Percentiles rank a stretch among this genome's conserved stretches.
Conservation (phyloP, 2,329 filamentous ascomycete genomes). For the Mycosphaerelloides madeirae region DNA sequence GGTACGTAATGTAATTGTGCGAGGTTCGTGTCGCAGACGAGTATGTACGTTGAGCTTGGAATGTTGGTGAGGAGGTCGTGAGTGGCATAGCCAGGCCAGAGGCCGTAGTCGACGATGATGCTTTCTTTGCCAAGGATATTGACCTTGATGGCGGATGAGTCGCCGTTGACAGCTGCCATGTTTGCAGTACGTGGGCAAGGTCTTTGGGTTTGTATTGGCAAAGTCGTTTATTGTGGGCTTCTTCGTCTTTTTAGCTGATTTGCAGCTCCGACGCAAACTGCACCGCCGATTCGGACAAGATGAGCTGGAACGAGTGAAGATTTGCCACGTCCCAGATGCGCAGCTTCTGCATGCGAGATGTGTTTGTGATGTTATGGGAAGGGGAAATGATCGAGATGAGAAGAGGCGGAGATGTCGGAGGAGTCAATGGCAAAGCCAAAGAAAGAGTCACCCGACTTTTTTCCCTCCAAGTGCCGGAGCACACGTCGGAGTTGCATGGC, state of each 20-base stretch:
- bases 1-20: constrained; percentile 68
- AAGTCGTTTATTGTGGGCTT: not conserved
- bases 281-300: constrained; percentile 24
- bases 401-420: not conserved
- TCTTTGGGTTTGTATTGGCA: not conserved
- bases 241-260: constrained; percentile 21
- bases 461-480: not conserved
- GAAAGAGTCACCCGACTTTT: constrained; percentile 5
- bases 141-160: constrained; percentile 55
- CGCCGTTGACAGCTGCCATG: constrained; percentile 23
- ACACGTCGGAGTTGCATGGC: too few relatives aligned
- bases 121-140: constrained; percentile 81
- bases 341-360: constrained; percentile 27
- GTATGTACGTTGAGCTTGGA: constrained; percentile 83
- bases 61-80: constrained; percentile 74
- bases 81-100: constrained; percentile 79
- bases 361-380: not conserved
- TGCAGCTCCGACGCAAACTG: constrained; percentile 25
- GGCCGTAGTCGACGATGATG: constrained; percentile 85
- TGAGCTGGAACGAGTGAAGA: constrained; percentile 23
- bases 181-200: not conserved
- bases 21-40: constrained; percentile 95
- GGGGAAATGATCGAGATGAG: constrained; percentile 1
- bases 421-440: constrained; percentile 11
- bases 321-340: constrained; percentile 28